phyloP scores from a whole-genome alignment of 805 yeast species.

The Candida endomychidarum region DNA sequence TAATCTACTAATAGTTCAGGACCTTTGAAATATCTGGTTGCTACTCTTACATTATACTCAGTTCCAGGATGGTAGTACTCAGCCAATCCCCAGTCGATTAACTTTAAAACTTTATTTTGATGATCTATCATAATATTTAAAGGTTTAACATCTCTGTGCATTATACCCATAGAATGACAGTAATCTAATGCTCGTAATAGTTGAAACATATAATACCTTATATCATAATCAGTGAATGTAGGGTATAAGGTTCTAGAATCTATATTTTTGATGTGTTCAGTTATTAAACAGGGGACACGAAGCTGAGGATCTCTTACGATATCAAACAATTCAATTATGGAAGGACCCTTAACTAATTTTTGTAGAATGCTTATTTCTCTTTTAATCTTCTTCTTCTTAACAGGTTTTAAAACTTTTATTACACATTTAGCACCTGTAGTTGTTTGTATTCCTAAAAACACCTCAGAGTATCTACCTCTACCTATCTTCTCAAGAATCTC shows the following conservation, averaged over 20 bases:
- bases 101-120: conserved; percentile 60
- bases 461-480: conserved; percentile 94
- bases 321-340: conserved; percentile 73
- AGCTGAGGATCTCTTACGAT: conserved; percentile 78
- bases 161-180: conserved; percentile 92
- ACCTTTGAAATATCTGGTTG: conserved; percentile 90
- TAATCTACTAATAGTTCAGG: conserved; percentile 87
- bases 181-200: conserved; percentile 81
- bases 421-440: conserved; percentile 65
- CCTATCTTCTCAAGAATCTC: conserved; percentile 86
- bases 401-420: conserved; percentile 89
- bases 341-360: conserved; percentile 82
- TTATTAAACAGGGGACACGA: conserved; percentile 83
- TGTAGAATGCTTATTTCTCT: conserved; percentile 86
- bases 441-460: conserved; percentile 78
- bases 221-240: conserved; percentile 69
- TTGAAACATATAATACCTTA: conserved; percentile 80
- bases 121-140: conserved; percentile 96
- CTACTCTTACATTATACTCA: conserved; percentile 91
- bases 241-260: conserved; percentile 84
- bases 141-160: conserved; percentile 95
- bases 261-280: conserved; percentile 79
- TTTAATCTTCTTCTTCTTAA: conserved; percentile 85
- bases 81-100: conserved; percentile 95
- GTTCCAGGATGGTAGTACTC: conserved; percentile 89